A percentile compares a stretch with the other conserved stretches of the same genome.
These are phyloP conservation scores for Chrysochromulina tobinii DNA, from an alignment of 78 protist species.

Conservation along the genomic window DNA sequence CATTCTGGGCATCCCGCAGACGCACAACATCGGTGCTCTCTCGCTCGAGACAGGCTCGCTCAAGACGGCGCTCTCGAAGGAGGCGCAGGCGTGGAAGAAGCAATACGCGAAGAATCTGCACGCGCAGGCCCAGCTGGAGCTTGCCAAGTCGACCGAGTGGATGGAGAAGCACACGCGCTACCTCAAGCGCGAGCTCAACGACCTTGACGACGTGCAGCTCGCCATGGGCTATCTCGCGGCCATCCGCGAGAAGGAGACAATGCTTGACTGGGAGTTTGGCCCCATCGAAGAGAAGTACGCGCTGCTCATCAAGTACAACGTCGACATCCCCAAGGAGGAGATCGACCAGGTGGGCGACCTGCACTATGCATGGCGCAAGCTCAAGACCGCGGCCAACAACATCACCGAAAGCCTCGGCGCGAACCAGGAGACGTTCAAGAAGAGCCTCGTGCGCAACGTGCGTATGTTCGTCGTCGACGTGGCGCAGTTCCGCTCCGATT, in stretches of 20 bases:
- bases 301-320: slow-evolving; percentile 53
- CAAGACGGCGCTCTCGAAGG: slow-evolving; percentile 49
- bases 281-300: slow-evolving; percentile 74
- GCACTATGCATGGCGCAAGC: slow-evolving; percentile 59
- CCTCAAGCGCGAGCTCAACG: slow-evolving; percentile 41
- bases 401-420: slow-evolving; percentile 37
- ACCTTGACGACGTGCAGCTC: slow-evolving; percentile 41
- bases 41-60: slow-evolving; percentile 56
- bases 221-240: slow-evolving; percentile 57
- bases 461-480: slow-evolving; percentile 51
- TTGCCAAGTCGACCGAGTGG: slow-evolving; percentile 7
- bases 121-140: slow-evolving; percentile 40
- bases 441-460: slow-evolving; percentile 37
- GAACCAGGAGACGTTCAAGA: slow-evolving; percentile 52
- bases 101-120: slow-evolving; percentile 64
- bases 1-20: slow-evolving; percentile 27
- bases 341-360: slow-evolving; percentile 61
- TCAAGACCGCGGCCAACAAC: slow-evolving; percentile 8
- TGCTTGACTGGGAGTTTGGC: slow-evolving; percentile 46
- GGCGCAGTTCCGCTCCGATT: slow-evolving; percentile 51
- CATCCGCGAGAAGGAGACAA: slow-evolving; percentile 62
- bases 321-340: slow-evolving; percentile 68
- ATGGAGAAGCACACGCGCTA: slow-evolving; percentile 33
- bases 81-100: slow-evolving; percentile 76
- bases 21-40: slow-evolving; percentile 57